phyloP scores from a whole-genome alignment of 169 alveolate genomes.

The Pseudocohnilembus persalinus region DNA sequence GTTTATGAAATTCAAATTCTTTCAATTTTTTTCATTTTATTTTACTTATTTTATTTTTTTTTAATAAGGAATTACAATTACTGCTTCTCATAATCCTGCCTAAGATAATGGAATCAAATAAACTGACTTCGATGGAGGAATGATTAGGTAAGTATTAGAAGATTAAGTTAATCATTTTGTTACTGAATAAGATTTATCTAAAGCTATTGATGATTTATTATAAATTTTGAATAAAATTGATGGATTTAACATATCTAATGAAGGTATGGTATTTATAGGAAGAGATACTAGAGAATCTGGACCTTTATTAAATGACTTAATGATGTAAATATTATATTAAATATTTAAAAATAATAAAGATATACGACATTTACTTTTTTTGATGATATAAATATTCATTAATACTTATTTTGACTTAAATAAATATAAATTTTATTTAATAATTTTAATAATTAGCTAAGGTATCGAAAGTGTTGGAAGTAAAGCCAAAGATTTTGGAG shows the following conservation, averaged over 20 bases:
- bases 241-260: slow-evolving; percentile 15
- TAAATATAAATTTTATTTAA: slow-evolving; percentile 59
- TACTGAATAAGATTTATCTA: slow-evolving; percentile 47
- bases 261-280: slow-evolving; percentile 43
- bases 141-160: slow-evolving; percentile 82
- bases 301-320: not conserved
- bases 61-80: slow-evolving; percentile 85
- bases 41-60: not conserved
- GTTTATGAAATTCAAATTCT: too few relatives aligned
- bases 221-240: not conserved
- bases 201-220: slow-evolving; percentile 16
- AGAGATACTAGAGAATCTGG: slow-evolving; percentile 44
- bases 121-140: slow-evolving; percentile 83
- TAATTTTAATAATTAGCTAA: slow-evolving; percentile 18
- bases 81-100: slow-evolving; percentile 92
- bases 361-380: too few relatives aligned
- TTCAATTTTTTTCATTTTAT: too few relatives aligned
- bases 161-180: slow-evolving; percentile 46
- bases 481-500: slow-evolving; percentile 37
- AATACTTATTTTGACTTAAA: slow-evolving; percentile 46
- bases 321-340: not conserved
- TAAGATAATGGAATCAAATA: slow-evolving; percentile 90
- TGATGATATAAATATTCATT: not conserved
- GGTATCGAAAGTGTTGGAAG: slow-evolving; percentile 44
- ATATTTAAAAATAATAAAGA: too few relatives aligned